These are phyloP conservation scores for Prunus davidiana DNA, from an alignment of 306 rosid species.

Conservation along the genomic window DNA sequence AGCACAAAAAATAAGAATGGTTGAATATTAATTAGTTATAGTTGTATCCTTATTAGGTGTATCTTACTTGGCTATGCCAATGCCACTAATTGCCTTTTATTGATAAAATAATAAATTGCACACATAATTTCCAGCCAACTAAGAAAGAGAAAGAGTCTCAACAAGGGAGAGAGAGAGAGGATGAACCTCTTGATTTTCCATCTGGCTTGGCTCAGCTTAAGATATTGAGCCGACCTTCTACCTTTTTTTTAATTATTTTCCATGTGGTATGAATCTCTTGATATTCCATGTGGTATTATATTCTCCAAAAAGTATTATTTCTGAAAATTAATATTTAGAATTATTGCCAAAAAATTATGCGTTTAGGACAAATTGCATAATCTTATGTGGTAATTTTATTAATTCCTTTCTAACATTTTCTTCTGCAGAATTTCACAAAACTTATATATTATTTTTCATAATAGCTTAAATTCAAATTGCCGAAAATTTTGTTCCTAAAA, in stretches of 20 bases:
- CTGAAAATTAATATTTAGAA: too few species aligned
- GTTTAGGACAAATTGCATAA: neutral
- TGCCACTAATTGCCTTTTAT: slow-evolving; percentile 4
- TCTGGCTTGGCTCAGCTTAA: slow-evolving; percentile 23
- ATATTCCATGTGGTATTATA: too few species aligned
- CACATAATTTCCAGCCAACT: slow-evolving; percentile 25
- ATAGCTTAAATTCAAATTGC: too few species aligned
- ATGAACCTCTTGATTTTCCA: neutral
- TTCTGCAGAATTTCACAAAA: too few species aligned
- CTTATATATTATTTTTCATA: too few species aligned
- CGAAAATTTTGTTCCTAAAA: too few species aligned
- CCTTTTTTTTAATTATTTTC: neutral
- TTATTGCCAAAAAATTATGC: neutral
- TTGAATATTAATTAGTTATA: neutral
- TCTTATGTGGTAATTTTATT: too few species aligned
- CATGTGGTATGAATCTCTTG: neutral
- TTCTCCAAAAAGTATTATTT: too few species aligned
- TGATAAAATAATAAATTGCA: slow-evolving; percentile 13
- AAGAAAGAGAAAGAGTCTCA: slow-evolving; percentile 16
- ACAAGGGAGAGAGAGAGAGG: neutral
- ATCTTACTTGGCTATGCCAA: slow-evolving; percentile 21
- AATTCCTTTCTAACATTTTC: too few species aligned
- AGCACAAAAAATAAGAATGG: neutral
- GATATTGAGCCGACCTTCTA: neutral
- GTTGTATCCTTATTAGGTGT: slow-evolving; percentile 31